Percentiles rank a stretch among this genome's conserved stretches.
Conservation (phyloP, 2,329 filamentous ascomycete species). For the Gaeumannomyces sp. region DNA sequence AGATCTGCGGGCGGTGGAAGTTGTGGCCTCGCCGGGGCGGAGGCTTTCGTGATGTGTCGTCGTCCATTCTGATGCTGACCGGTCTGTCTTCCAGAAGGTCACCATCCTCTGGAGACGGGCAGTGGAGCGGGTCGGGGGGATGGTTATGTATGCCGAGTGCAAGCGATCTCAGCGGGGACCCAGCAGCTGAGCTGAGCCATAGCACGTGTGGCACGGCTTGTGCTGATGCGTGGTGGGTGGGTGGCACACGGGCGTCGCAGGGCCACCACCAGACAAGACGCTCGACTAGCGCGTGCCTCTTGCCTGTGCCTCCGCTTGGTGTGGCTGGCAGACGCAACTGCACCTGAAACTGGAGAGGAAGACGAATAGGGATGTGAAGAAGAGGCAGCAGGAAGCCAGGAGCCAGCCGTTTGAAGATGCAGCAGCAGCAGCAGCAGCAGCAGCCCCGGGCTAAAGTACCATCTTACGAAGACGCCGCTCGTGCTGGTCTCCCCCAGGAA, state of each 20-base stretch:
- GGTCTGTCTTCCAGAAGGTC: slow-evolving; percentile 20
- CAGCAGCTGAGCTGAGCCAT: background rate
- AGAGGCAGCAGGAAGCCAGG: background rate
- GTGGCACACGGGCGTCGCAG: background rate
- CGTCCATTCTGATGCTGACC: slow-evolving; percentile 15
- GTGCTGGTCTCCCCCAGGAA: background rate
- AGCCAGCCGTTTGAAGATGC: no score
- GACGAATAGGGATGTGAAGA: background rate
- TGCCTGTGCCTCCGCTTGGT: background rate
- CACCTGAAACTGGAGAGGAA: no score
- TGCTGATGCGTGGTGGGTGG: background rate
- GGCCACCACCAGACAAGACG: background rate
- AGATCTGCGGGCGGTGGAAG: slow-evolving; percentile 36
- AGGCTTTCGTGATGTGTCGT: slow-evolving; percentile 19
- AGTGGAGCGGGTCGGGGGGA: slow-evolving; percentile 2
- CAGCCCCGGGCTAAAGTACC: background rate
- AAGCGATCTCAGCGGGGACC: no score
- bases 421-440: no score
- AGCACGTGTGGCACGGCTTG: background rate
- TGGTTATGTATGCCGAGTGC: slow-evolving; percentile 2
- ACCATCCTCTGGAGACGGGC: slow-evolving; percentile 10
- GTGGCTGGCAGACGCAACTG: no score
- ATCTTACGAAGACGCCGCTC: background rate
- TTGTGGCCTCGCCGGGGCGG: slow-evolving; percentile 21
- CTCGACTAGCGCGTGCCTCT: background rate